These are phyloP conservation scores for Bruguiera parviflora DNA, from an alignment of 345 rosid genomes.

Conservation along the genomic window DNA sequence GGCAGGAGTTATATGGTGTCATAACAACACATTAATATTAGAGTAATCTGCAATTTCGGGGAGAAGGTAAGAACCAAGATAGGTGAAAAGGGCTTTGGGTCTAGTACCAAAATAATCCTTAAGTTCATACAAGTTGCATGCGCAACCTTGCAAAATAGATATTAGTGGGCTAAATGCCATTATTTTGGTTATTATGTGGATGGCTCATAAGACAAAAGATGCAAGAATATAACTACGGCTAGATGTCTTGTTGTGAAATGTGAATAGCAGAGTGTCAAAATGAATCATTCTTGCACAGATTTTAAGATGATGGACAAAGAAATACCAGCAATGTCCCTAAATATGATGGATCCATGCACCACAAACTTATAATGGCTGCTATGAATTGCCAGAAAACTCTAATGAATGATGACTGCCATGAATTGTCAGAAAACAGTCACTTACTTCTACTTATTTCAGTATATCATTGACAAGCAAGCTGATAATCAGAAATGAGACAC, in stretches of 20 bases:
- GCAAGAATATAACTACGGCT: background rate
- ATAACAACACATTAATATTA: background rate
- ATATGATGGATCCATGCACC: slow-evolving; percentile 95
- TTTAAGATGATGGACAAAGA: slow-evolving; percentile 86
- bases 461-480: too few relatives aligned
- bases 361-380: too few relatives aligned
- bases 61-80: background rate
- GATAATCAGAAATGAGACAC: too few relatives aligned
- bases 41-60: background rate
- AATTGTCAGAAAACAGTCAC: too few relatives aligned
- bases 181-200: background rate
- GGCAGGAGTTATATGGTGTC: background rate
- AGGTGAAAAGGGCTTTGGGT: background rate
- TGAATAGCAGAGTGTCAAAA: background rate
- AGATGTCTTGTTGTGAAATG: background rate
- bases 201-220: background rate
- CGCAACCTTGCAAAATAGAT: background rate
- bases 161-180: background rate
- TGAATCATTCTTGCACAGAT: slow-evolving; percentile 65
- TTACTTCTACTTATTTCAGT: too few relatives aligned
- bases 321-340: slow-evolving; percentile 79
- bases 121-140: background rate
- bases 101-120: too few relatives aligned
- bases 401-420: too few relatives aligned
- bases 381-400: too few relatives aligned